Conservation (phyloP, 768 basidiomycete genomes). For the Russula brevipes region DNA sequence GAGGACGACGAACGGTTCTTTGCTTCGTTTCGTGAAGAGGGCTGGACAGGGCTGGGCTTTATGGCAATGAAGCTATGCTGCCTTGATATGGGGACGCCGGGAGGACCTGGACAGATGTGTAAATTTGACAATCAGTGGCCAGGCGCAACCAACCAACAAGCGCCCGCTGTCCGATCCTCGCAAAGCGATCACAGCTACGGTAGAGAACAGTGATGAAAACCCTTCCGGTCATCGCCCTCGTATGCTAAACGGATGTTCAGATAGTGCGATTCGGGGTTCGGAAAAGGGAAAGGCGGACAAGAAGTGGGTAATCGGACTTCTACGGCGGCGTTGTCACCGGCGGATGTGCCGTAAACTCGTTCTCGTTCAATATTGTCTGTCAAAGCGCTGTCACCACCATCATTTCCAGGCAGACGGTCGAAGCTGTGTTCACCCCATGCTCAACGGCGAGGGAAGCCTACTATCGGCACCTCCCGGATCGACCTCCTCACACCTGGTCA, state of each 20-base stretch:
- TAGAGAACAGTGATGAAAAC: too few relatives aligned
- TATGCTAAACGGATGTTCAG: not conserved
- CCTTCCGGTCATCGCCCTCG: not conserved
- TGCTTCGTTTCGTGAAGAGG: not conserved
- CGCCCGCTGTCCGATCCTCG: not conserved
- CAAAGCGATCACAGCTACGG: too few relatives aligned
- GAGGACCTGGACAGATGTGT: not conserved
- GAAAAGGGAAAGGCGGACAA: not conserved
- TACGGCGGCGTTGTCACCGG: too few relatives aligned
- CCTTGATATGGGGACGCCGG: not conserved
- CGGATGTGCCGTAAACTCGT: too few relatives aligned
- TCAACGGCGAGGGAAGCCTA: too few relatives aligned
- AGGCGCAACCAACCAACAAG: not conserved
- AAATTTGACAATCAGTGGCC: not conserved
- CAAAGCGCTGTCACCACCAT: too few relatives aligned
- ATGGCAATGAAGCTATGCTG: not conserved
- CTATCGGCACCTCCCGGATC: not conserved
- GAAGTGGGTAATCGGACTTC: not conserved
- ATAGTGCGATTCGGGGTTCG: not conserved
- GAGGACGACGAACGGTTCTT: too few relatives aligned
- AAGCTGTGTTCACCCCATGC: too few relatives aligned
- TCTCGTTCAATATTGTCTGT: too few relatives aligned
- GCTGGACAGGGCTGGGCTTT: not conserved
- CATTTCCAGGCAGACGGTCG: not conserved
- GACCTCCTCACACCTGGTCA: not conserved